Percentiles rank a stretch among this genome's conserved stretches.
Conservation (phyloP, 306 rosid species). For the Coriaria nepalensis region DNA sequence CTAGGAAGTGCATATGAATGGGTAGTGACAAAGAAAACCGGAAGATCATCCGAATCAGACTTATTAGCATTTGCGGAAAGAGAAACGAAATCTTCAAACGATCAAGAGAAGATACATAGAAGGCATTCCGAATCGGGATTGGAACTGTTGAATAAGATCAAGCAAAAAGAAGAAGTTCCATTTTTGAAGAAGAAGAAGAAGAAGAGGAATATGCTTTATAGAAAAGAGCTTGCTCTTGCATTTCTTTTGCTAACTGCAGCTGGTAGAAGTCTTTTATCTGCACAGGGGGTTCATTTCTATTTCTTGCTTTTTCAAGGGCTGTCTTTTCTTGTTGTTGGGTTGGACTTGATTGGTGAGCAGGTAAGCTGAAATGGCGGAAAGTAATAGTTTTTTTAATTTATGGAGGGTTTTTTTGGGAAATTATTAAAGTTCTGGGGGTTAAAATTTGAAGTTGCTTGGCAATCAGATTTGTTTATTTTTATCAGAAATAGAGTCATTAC, state of each 20-base stretch:
- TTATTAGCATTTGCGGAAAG: slow-evolving; percentile 64
- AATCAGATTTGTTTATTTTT: too few species aligned
- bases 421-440: not conserved
- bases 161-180: slow-evolving; percentile 26
- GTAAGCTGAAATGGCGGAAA: slow-evolving; percentile 35
- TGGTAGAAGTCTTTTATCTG: slow-evolving; percentile 81
- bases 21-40: slow-evolving; percentile 97
- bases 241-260: slow-evolving; percentile 83
- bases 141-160: slow-evolving; percentile 51
- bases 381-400: slow-evolving; percentile 5
- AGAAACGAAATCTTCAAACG: slow-evolving; percentile 52
- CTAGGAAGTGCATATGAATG: slow-evolving; percentile 96
- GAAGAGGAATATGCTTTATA: slow-evolving; percentile 68
- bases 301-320: slow-evolving; percentile 93
- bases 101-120: slow-evolving; percentile 55
- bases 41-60: slow-evolving; percentile 88
- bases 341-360: slow-evolving; percentile 97
- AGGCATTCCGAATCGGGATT: slow-evolving; percentile 81
- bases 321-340: slow-evolving; percentile 73
- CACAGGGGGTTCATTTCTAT: slow-evolving; percentile 91
- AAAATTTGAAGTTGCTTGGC: not conserved
- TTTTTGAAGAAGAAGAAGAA: slow-evolving; percentile 23
- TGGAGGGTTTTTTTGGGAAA: slow-evolving; percentile 1
- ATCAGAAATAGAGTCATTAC: too few species aligned
- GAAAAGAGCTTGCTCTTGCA: slow-evolving; percentile 89